phyloP scores from a whole-genome alignment of 805 yeast genomes.

The Candida maltosa region DNA sequence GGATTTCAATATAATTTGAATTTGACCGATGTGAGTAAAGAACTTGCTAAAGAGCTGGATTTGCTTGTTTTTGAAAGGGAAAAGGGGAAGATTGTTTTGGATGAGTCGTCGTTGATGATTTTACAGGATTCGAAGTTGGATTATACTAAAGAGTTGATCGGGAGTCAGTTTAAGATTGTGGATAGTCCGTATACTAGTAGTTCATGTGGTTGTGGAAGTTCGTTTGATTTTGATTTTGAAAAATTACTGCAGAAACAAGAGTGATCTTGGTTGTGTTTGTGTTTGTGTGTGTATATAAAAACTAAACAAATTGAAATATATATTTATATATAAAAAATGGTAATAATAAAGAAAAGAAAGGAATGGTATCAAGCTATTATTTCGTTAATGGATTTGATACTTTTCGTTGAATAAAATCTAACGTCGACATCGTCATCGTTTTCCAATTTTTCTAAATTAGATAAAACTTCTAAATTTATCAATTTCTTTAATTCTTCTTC shows the following conservation, averaged over 20 bases:
- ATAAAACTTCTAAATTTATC: conserved; percentile 48
- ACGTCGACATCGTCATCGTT: conserved; percentile 87
- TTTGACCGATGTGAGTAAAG: conserved; percentile 45
- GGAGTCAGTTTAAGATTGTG: conserved; percentile 89
- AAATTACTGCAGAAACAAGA: conserved; percentile 13
- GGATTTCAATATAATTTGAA: conserved; percentile 89
- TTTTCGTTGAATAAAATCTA: conserved; percentile 74
- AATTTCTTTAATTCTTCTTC: conserved; percentile 21
- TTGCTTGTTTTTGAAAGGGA: conserved; percentile 64
- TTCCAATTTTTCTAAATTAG: conserved; percentile 61
- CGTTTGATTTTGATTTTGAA: conserved; percentile 47
- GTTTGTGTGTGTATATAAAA: background rate
- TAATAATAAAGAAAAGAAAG: background rate
- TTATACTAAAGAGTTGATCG: conserved; percentile 88
- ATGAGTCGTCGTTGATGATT: conserved; percentile 74
- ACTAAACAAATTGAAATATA: background rate
- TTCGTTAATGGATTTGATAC: conserved; percentile 28
- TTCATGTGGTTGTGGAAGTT: conserved; percentile 45
- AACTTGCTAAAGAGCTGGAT: conserved; percentile 23
- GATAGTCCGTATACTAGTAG: conserved; percentile 80
- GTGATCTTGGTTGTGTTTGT: too few species aligned
- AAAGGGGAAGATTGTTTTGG: conserved; percentile 57
- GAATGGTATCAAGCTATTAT: conserved; percentile 11
- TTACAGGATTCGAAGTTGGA: conserved; percentile 84
- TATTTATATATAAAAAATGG: background rate